Conservation (phyloP, 805 yeast species). For the Nakazawaea wickerhamii region DNA sequence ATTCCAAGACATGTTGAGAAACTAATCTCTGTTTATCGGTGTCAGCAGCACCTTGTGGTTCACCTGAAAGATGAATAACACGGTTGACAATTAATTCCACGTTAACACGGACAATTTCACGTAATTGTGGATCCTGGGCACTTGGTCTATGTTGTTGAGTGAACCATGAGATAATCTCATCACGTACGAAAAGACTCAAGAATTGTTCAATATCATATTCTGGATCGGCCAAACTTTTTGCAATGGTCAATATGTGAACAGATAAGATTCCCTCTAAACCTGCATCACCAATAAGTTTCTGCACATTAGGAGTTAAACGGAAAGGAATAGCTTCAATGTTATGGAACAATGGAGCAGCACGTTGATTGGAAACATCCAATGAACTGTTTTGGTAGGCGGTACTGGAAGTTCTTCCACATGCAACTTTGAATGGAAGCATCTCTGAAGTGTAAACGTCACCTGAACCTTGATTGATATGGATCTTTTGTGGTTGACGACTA, state of each 20-base stretch:
- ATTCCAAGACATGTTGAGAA: constrained; percentile 83
- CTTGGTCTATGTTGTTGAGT: constrained; percentile 79
- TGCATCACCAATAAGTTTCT: constrained; percentile 89
- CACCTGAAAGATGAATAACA: constrained; percentile 60
- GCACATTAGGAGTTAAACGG: constrained; percentile 93
- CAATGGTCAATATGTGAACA: constrained; percentile 76
- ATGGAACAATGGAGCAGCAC: constrained; percentile 77
- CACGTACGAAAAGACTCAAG: constrained; percentile 90
- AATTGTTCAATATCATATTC: constrained; percentile 89
- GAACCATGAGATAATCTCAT: constrained; percentile 93
- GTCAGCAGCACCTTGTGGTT: constrained; percentile 32
- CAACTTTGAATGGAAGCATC: constrained; percentile 86
- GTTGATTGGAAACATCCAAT: constrained; percentile 42
- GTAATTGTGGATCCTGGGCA: constrained; percentile 76
- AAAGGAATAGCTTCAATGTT: constrained; percentile 94
- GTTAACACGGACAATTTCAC: constrained; percentile 83
- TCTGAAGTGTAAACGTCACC: constrained; percentile 94
- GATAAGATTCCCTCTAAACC: constrained; percentile 89
- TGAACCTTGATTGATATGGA: constrained; percentile 70
- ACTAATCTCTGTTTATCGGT: constrained; percentile 64
- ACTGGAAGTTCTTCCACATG: constrained; percentile 40
- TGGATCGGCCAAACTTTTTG: constrained; percentile 84
- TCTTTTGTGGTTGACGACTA: constrained; percentile 90
- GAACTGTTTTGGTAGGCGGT: constrained; percentile 38
- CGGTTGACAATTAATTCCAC: constrained; percentile 81